Evolutionary conservation across 331 rosid genomes (phyloP), one percentile per base, ranked within the genome.

Genomic region (Erythrophleum ivorense): DNA sequence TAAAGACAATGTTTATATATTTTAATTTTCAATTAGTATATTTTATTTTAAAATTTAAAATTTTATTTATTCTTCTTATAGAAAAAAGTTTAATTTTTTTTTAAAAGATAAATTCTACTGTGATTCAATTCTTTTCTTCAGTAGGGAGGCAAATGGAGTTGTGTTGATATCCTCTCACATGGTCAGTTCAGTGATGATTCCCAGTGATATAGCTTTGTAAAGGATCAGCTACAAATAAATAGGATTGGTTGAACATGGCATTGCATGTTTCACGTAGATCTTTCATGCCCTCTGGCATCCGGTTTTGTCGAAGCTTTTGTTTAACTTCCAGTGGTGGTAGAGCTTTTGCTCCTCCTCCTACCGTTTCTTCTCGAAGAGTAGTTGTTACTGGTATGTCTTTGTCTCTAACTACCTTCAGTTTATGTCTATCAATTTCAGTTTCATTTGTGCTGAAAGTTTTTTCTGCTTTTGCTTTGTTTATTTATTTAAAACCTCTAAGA

Each of bases 341-440:
- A 82, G 76, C 83, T 84, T 76, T 92, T 52, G 82, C 78, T 19
- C 86, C 91, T 45, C 97, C 97, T 80, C 98, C 97, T 6, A 52
- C 72, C 52, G 87, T 88, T 76, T 88, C 83, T 73, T 76, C 97
- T 71, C 93, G 97, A 81, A 88, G 99, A 91, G 99, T 91, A n/a
- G 98, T 95, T 63, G 94, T 91, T 21, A 93, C 99, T 0, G 97
- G 99, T 93, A 91, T 75, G 58, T 38, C 34, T 54, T 74, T 31
- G 7, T 57, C 19, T 59, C 71, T 33, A 29, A 3, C 9, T n/a
- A 9, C 29, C 29, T 67, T 19, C 19, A 24, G 29, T 29, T 58
- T 34, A 40, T 68, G 36, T 31, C 45, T 45, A 43, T 57, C 58
- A 79, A 31, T 73, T 67, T 66, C 6, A 2, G 8, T 34, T 78